Conservation (phyloP, 352 stramenopile species). For the Pythium coloratum region DNA sequence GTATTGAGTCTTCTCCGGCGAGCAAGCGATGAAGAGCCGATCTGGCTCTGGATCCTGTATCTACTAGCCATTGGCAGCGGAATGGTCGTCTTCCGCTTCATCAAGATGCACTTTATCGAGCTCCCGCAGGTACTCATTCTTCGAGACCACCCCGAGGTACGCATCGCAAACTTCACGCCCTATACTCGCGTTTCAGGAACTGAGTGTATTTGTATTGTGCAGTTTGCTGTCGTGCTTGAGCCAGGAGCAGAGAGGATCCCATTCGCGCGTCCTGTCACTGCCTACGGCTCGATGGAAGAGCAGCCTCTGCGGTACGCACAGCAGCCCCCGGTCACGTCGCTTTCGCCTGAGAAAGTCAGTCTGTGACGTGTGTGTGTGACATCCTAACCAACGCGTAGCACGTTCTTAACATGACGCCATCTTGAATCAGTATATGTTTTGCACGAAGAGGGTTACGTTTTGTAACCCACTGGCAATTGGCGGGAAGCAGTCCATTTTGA, state of each 20-base stretch:
- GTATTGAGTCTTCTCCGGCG: slow-evolving; percentile 45
- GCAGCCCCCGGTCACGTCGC: slow-evolving; percentile 3
- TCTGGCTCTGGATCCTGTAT: slow-evolving; percentile 58
- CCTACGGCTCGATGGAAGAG: slow-evolving; percentile 41
- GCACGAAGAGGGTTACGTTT: slow-evolving; percentile 6
- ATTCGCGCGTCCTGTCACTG: slow-evolving; percentile 53
- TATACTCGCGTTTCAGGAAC: background rate
- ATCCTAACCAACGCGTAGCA: background rate
- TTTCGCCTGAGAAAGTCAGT: slow-evolving; percentile 23
- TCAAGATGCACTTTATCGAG: slow-evolving; percentile 73
- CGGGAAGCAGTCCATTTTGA: slow-evolving; percentile 23
- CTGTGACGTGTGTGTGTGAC: slow-evolving; percentile 28
- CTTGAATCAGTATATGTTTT: background rate
- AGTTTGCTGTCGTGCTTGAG: slow-evolving; percentile 56
- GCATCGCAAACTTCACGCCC: background rate
- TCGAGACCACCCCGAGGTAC: slow-evolving; percentile 64
- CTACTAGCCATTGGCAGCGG: slow-evolving; percentile 55
- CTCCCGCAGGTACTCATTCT: slow-evolving; percentile 67
- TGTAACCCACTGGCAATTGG: slow-evolving; percentile 2
- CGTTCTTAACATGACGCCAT: background rate
- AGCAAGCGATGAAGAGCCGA: slow-evolving; percentile 32
- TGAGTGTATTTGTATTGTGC: background rate
- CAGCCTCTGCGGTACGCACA: slow-evolving; percentile 11
- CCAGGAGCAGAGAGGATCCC: slow-evolving; percentile 48
- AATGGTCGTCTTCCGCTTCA: slow-evolving; percentile 64